Base-by-base conservation (phyloP, 139 green algal species). In the Diplosphaera chodatii region DNA sequence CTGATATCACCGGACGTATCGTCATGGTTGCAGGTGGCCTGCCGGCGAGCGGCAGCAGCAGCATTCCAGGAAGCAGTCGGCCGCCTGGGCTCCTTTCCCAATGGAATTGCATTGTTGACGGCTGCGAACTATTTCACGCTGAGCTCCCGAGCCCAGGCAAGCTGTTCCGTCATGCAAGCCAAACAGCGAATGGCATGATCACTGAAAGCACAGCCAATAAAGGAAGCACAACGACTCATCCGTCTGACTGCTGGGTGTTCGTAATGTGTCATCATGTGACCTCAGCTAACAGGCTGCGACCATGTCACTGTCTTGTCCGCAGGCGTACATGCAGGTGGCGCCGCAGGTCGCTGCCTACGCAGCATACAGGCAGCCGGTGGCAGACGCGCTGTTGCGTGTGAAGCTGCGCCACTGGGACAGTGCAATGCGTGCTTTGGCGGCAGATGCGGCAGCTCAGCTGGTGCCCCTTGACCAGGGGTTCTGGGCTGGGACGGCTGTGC, bases 61-160 rank as follows among this genome's bases (percentile, higher is more conserved):
- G 95, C 95, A 0, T 99, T 98, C 69, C 93, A 98, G 82, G 94
- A 99, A 81, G 78, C 73, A 16, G 94, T 99, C 5, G 95, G 95
- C 3, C 84, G 95, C 15, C 86, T 95, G 28, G 92, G 92, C 67
- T 85, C 80, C 77, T 89, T 97, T 70, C 86, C 88, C 0, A 82
- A 98, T 64, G 95, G 94, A 70, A 96, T 99, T 55, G 85, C 88
- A 18, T 89, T 98, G 40, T 67, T 98, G n/a, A 84, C 80, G 0
- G 74, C 85, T 1, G 94, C 91, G 3, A 91, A 99, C 79, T 99
- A 96, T 84, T 97, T 94, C 75, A 81, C 89, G 1, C 86, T 99
- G 4, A 80, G 55, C 70, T 48, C 76, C 20, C 76, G 84, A 18
- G n/a, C 55, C 0, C 69, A 80, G 22, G 81, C n/a, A n/a, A n/a